Conservation (phyloP, 345 rosid species). For the Rhodamnia argentea region DNA sequence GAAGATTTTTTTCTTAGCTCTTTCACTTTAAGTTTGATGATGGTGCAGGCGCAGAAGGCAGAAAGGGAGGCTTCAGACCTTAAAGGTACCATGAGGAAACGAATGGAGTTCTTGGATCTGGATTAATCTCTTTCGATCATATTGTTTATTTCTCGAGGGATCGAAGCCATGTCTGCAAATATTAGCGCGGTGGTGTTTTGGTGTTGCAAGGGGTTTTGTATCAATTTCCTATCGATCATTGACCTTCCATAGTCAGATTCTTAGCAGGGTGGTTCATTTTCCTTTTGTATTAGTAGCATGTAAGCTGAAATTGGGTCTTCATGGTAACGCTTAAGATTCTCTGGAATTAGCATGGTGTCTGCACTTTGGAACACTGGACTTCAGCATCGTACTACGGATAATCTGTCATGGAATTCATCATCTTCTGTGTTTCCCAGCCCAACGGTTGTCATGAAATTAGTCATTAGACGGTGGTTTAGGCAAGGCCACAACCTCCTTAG, state of each 20-base stretch:
- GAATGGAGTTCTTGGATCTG: constrained; percentile 97
- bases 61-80: constrained; percentile 90
- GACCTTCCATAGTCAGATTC: neutral
- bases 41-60: constrained; percentile 76
- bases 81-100: constrained; percentile 89
- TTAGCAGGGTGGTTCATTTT: neutral
- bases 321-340: neutral
- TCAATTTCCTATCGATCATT: neutral
- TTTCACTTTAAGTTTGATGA: neutral
- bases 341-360: neutral
- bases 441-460: neutral
- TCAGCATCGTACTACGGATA: neutral
- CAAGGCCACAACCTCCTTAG: neutral
- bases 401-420: neutral
- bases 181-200: neutral
- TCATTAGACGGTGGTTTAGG: neutral
- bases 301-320: neutral
- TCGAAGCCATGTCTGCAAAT: neutral
- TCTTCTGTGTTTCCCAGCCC: neutral
- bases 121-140: constrained; percentile 28
- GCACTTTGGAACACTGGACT: neutral
- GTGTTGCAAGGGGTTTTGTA: neutral
- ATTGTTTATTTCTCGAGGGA: neutral
- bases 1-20: neutral
- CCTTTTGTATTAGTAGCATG: neutral